Evolutionary conservation across 768 basidiomycete genomes (phyloP), one percentile per base, ranked within the genome.

Genomic region (Multifurca ochricompacta): DNA sequence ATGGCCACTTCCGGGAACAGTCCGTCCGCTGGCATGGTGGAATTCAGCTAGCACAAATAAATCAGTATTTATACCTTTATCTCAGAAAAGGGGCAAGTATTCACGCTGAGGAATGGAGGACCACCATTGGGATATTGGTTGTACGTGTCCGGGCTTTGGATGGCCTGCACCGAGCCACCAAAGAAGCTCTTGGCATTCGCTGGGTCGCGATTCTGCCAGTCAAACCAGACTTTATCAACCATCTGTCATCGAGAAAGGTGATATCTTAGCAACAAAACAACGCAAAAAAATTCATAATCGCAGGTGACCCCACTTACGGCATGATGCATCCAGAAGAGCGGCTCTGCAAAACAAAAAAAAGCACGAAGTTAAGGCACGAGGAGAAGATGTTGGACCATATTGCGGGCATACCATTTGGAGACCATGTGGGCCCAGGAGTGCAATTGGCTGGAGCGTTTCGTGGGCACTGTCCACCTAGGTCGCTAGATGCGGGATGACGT

Each of bases 201-300:
- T 1, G 56, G 27, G 51, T 67, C 39, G 10, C 51, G 51, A 48
- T 54, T 52, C 44, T 72, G 71, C 70, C 70, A 71, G 45, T 70
- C 66, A 46, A 44, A 69, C 70, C 71, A 72, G 14, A 71, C 49
- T 51, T 69, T 69, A 58, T 71, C 71, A 44, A 72, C 59, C 69
- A 70, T 70, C 66, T 66, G 51, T 30, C 21, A n/a, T 5, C 37
- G 18, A 23, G 25, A 19, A 27, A 1, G 14, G 25, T 16, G 14
- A n/a, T 31, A 21, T 7, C 6, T 52, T 13, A 37, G 42, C 21
- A n/a, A 6, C 21, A 28, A 16, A n/a, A n/a, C n/a, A n/a, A n/a
- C n/a, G n/a, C n/a, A n/a, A n/a, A n/a, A n/a, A n/a, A n/a, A 7
- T 16, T 7, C 2, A 18, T 16, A 16, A 35, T 23, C n/a, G 11